Evolutionary conservation across 1,139 yeast species (phyloP).

Genomic region (Ogataea hybrid): DNA sequence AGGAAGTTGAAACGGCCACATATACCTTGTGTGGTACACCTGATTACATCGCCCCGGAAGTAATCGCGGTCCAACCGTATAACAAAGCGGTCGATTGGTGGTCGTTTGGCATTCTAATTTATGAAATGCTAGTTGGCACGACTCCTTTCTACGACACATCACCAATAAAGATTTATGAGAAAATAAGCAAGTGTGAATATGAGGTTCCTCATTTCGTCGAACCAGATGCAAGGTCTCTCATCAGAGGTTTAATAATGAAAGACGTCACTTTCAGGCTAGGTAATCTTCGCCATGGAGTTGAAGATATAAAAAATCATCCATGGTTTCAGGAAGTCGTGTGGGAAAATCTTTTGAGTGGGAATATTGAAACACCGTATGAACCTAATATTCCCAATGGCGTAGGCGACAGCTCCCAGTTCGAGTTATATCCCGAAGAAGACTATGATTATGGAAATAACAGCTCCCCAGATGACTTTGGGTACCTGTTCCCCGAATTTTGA

Average conservation of each 20-base stretch:
- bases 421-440: slow-evolving; percentile 53
- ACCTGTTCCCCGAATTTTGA: slow-evolving; percentile 49
- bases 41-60: slow-evolving; percentile 64
- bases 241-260: slow-evolving; percentile 49
- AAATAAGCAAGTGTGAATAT: slow-evolving; percentile 51
- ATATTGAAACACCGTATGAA: slow-evolving; percentile 62
- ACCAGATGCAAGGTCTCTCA: slow-evolving; percentile 50
- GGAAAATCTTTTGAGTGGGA: slow-evolving; percentile 55
- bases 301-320: slow-evolving; percentile 53
- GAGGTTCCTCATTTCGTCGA: slow-evolving; percentile 50
- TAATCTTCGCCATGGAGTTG: slow-evolving; percentile 55
- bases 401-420: slow-evolving; percentile 61
- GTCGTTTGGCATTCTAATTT: slow-evolving; percentile 59
- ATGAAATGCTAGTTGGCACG: slow-evolving; percentile 61
- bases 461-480: slow-evolving; percentile 47
- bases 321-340: slow-evolving; percentile 63
- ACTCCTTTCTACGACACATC: slow-evolving; percentile 62
- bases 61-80: slow-evolving; percentile 59
- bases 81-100: slow-evolving; percentile 66
- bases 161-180: slow-evolving; percentile 62
- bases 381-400: slow-evolving; percentile 63
- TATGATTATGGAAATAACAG: slow-evolving; percentile 52
- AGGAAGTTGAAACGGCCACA: slow-evolving; percentile 57
- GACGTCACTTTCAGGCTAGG: slow-evolving; percentile 58
- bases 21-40: slow-evolving; percentile 66